Percentiles rank a stretch among this genome's conserved stretches.
phyloP scores from a whole-genome alignment of 768 basidiomycete genomes.

The Kwoniella pini region DNA sequence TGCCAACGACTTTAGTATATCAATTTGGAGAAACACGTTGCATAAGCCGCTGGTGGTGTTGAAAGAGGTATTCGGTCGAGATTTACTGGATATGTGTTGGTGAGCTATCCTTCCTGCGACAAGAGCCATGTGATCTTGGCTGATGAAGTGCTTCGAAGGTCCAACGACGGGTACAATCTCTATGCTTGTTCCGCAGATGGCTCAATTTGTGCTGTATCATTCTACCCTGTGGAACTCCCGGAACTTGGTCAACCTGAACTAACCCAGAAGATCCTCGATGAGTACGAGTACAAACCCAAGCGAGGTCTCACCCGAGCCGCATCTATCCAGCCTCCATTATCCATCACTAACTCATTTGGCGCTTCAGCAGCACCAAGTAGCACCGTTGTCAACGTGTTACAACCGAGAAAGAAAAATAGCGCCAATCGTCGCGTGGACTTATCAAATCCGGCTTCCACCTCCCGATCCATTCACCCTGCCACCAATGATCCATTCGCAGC shows the following conservation, averaged over 20 bases:
- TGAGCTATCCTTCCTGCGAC: constrained; percentile 55
- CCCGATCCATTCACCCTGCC: constrained; percentile 11
- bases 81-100: constrained; percentile 96
- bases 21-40: constrained; percentile 93
- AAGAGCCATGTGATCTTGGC: not conserved
- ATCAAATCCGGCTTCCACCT: constrained; percentile 3
- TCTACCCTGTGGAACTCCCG: constrained; percentile 59
- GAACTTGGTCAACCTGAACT: constrained; percentile 56
- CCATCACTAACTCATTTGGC: constrained; percentile 21
- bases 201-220: constrained; percentile 83
- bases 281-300: constrained; percentile 29
- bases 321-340: constrained; percentile 12
- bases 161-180: constrained; percentile 83
- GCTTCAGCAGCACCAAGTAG: constrained; percentile 12
- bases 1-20: constrained; percentile 88
- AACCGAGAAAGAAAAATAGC: constrained; percentile 34
- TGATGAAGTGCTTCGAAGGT: constrained; percentile 61
- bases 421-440: constrained; percentile 27
- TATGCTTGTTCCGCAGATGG: constrained; percentile 97
- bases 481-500: constrained; percentile 39
- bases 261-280: constrained; percentile 52
- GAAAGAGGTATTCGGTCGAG: constrained; percentile 88
- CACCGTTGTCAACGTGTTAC: constrained; percentile 41
- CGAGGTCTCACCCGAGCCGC: constrained; percentile 6
- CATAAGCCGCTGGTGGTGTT: constrained; percentile 89